These are phyloP conservation scores for Galeopsis tetrahit DNA, from an alignment of 257 asterid species.

Conservation along the genomic window DNA sequence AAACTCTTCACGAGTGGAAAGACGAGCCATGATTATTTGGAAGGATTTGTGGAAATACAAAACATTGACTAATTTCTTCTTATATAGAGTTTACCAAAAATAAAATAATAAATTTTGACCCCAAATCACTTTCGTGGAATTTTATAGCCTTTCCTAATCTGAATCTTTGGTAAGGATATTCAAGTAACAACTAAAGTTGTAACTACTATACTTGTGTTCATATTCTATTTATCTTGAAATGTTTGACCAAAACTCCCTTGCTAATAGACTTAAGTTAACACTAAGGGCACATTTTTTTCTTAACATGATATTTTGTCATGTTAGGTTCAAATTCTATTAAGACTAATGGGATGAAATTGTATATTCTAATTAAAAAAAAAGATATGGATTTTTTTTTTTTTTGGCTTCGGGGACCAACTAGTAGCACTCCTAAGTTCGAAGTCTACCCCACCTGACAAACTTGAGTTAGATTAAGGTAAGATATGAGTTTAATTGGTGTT, in stretches of 20 bases:
- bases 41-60: neutral
- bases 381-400: too few relatives aligned
- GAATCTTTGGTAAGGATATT: neutral
- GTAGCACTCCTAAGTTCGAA: too few relatives aligned
- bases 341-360: neutral
- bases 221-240: neutral
- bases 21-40: constrained; percentile 1
- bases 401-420: too few relatives aligned
- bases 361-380: neutral
- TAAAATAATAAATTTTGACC: neutral
- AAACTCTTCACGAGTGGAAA: neutral
- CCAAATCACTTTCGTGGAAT: neutral
- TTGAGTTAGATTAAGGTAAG: too few relatives aligned
- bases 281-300: too few relatives aligned
- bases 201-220: neutral
- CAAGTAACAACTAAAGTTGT: neutral
- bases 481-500: neutral
- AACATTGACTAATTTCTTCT: constrained; percentile 7
- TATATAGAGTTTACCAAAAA: neutral
- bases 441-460: too few relatives aligned
- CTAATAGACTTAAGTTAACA: neutral
- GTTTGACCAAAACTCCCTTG: neutral
- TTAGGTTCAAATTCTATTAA: neutral
- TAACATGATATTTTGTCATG: neutral
- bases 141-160: neutral